A percentile compares a stretch with the other conserved stretches of the same genome.
Evolutionary conservation across 345 rosid genomes (phyloP).

Genomic region (Carallia brachiata): DNA sequence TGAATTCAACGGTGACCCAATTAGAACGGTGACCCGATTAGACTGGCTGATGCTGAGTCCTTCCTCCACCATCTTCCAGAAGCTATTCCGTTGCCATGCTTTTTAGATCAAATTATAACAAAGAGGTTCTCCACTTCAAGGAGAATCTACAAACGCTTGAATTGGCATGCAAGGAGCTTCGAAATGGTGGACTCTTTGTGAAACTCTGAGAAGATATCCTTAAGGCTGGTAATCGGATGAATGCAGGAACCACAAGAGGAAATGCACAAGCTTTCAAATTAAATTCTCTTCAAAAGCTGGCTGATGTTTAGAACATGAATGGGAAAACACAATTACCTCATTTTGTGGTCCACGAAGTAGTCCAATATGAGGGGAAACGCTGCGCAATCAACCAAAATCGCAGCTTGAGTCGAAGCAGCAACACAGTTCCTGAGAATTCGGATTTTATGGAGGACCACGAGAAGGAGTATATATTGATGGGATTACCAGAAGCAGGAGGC

Average conservation of each 20-base stretch:
- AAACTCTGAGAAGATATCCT: slow-evolving; percentile 86
- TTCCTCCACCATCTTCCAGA: slow-evolving; percentile 67
- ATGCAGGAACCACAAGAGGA: slow-evolving; percentile 84
- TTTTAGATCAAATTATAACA: slow-evolving; percentile 58
- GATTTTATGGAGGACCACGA: slow-evolving; percentile 51
- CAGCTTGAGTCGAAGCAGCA: slow-evolving; percentile 39
- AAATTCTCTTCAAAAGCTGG: slow-evolving; percentile 64
- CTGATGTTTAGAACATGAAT: slow-evolving; percentile 77
- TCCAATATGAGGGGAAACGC: slow-evolving; percentile 71
- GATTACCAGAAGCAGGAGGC: slow-evolving; percentile 75
- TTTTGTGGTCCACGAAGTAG: slow-evolving; percentile 82
- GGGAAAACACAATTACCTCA: slow-evolving; percentile 63
- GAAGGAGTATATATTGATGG: slow-evolving; percentile 55
- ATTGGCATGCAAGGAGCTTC: slow-evolving; percentile 65
- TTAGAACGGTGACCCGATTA: slow-evolving; percentile 41
- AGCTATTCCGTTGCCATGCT: slow-evolving; percentile 65
- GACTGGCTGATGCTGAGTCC: slow-evolving; percentile 70
- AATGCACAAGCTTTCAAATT: slow-evolving; percentile 86
- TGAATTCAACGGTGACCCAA: slow-evolving; percentile 50
- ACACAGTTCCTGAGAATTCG: slow-evolving; percentile 12
- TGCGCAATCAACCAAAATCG: slow-evolving; percentile 47
- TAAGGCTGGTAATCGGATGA: slow-evolving; percentile 96
- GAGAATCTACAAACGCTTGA: slow-evolving; percentile 51
- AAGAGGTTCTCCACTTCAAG: slow-evolving; percentile 48
- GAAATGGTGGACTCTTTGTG: slow-evolving; percentile 59